Percentiles rank a stretch among this genome's conserved stretches.
Conservation (phyloP, 163 green algal species). For the Volvox carteri region DNA sequence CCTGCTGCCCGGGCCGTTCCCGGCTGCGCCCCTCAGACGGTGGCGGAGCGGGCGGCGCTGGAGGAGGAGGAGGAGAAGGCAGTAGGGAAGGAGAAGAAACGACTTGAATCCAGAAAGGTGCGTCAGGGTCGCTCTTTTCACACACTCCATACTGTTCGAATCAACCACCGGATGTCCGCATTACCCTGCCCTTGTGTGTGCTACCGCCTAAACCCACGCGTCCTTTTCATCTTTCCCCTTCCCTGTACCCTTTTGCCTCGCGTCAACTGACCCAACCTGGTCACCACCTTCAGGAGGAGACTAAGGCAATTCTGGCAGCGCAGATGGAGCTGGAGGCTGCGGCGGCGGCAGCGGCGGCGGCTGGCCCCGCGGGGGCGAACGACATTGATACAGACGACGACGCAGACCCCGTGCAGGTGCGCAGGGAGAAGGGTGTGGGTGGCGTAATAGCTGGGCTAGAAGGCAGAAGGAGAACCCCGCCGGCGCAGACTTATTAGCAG, state of each 20-base stretch:
- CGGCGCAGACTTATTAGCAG: no score
- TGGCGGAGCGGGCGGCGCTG: constrained; percentile 85
- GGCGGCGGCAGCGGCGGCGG: constrained; percentile 62
- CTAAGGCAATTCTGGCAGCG: constrained; percentile 75
- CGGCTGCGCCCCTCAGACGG: constrained; percentile 78
- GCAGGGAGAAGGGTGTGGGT: not conserved
- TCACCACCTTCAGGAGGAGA: constrained; percentile 83
- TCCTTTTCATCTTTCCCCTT: no score
- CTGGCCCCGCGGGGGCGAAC: constrained; percentile 51
- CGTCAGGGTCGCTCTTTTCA: not conserved
- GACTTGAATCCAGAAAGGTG: constrained; percentile 79
- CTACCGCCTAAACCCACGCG: no score
- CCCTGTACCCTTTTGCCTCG: no score
- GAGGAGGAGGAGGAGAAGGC: constrained; percentile 80
- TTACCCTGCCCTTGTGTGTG: no score
- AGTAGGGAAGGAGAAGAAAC: constrained; percentile 69
- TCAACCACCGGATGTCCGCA: no score
- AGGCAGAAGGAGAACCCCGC: no score
- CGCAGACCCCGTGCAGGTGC: constrained; percentile 66
- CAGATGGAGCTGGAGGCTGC: constrained; percentile 71
- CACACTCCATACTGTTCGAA: no score
- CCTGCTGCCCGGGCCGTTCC: no score
- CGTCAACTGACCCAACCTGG: no score
- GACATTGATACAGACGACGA: constrained; percentile 97
- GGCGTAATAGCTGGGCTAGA: no score